Base-by-base conservation (phyloP, 2,329 filamentous ascomycete genomes). In the Cadophora malorum region DNA sequence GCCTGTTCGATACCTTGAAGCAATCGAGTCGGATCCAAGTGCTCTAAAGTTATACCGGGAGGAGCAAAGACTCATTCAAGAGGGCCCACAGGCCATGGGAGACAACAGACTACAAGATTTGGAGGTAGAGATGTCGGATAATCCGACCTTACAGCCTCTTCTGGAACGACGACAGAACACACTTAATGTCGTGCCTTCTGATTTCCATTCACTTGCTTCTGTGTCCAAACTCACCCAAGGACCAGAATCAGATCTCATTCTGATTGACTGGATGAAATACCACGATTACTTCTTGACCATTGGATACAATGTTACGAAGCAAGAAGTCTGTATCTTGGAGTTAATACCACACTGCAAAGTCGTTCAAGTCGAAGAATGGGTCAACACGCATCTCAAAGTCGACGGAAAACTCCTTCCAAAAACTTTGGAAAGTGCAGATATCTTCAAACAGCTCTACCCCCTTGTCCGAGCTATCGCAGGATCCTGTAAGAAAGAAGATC, bases 301-400 rank as follows among this genome's bases (percentile, higher is more conserved):
- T 2, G 53, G 53, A n/a, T 58, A 58, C 53, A 58, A 58, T 58
- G 53, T 58, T 28, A 58, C 53, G 31, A 58, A 58, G 31, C 53
- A 58, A 31, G 23, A 58, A 16, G 38, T 58, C 31, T 58, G 53
- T 21, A 58, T 58, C 53, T 35, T 58, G 53, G 53, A 58, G 14
- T 58, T 58, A 31, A 58, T 58, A 28, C 53, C 53, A n/a, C 31
- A 58, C 31, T 58, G 53, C 33, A 21, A 31, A 21, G 53, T 58
- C 16, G 14, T 31, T 7, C 10, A 33, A n/a, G 53, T 58, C 19
- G 53, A 58, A 23, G n/a, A 33, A 12, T 58, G 53, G 53, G 53
- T 58, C 53, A 38, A 2, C 5, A 38, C 6, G 3, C 53, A 58
- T 58, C 16, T 58, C 4, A 35, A 58, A n/a, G 53, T 58, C 21